Conservation (phyloP, 306 rosid genomes). For the Nissolia schottii region DNA sequence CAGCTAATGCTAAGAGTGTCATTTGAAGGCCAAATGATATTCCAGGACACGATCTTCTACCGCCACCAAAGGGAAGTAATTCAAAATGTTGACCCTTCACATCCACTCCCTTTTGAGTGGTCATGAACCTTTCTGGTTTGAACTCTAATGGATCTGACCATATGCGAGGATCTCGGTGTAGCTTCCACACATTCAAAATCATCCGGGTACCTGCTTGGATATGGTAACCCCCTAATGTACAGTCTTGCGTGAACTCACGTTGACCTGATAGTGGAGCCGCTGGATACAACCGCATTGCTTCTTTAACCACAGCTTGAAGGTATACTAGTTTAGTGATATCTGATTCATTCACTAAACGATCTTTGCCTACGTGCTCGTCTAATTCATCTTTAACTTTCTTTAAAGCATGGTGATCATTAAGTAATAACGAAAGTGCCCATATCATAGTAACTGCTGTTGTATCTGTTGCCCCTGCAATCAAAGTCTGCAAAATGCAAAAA, state of each 20-base stretch:
- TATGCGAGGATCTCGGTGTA: conserved; percentile 9
- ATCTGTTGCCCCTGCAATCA: conserved; percentile 45
- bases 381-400: conserved; percentile 42
- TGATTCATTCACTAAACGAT: conserved; percentile 38
- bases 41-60: conserved; percentile 63
- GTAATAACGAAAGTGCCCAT: conserved; percentile 17
- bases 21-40: conserved; percentile 33
- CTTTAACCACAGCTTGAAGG: conserved; percentile 51
- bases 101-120: conserved; percentile 38
- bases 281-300: conserved; percentile 47
- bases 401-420: conserved; percentile 19
- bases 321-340: conserved; percentile 45
- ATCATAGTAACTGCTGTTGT: conserved; percentile 40
- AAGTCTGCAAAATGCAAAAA: too few species aligned
- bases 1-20: conserved; percentile 33
- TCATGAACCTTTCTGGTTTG: conserved; percentile 57
- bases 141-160: conserved; percentile 33
- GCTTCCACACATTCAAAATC: conserved; percentile 31
- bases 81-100: conserved; percentile 44
- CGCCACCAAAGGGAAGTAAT: conserved; percentile 53
- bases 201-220: conserved; percentile 42
- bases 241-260: conserved; percentile 31
- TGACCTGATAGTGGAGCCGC: conserved; percentile 39
- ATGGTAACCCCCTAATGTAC: not conserved
- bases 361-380: conserved; percentile 55